These are phyloP conservation scores for Bipolaris oryzae DNA, from an alignment of 2,329 filamentous ascomycete genomes.

Conservation along the genomic window DNA sequence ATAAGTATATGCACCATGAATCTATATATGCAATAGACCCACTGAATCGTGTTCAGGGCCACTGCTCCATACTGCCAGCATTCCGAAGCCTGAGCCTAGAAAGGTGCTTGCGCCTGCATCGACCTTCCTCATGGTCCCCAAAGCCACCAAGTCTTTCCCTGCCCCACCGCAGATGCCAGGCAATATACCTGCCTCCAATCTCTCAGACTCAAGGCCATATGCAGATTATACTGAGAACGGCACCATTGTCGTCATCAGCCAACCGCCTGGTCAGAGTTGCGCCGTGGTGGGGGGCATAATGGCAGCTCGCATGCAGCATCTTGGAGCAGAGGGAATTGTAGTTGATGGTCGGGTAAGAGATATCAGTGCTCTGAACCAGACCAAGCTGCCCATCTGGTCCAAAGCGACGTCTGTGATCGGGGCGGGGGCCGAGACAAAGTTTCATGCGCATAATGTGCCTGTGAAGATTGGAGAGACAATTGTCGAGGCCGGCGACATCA, in stretches of 20 bases:
- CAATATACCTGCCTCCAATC: slow-evolving; percentile 37
- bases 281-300: slow-evolving; percentile 80
- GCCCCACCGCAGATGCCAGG: slow-evolving; percentile 42
- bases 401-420: slow-evolving; percentile 64
- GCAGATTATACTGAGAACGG: slow-evolving; percentile 66
- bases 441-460: slow-evolving; percentile 58
- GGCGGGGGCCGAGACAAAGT: slow-evolving; percentile 61
- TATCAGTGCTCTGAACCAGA: slow-evolving; percentile 63
- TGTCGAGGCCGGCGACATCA: slow-evolving; percentile 63
- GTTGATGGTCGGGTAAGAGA: slow-evolving; percentile 73
- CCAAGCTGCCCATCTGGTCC: slow-evolving; percentile 65
- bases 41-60: slow-evolving; percentile 26
- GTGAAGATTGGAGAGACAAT: slow-evolving; percentile 47
- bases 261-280: slow-evolving; percentile 69
- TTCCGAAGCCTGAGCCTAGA: slow-evolving; percentile 23
- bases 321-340: slow-evolving; percentile 66
- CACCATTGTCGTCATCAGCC: slow-evolving; percentile 70
- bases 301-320: slow-evolving; percentile 69
- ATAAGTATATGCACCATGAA: slow-evolving; percentile 54
- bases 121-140: slow-evolving; percentile 68
- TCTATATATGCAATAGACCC: neutral
- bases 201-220: slow-evolving; percentile 62
- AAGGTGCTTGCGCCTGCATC: slow-evolving; percentile 61
- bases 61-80: slow-evolving; percentile 30
- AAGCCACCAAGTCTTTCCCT: slow-evolving; percentile 54